Percentiles rank a stretch among this genome's conserved stretches.
Evolutionary conservation across 2,329 filamentous ascomycete species (phyloP).

Genomic region (Septoria petroselini): DNA sequence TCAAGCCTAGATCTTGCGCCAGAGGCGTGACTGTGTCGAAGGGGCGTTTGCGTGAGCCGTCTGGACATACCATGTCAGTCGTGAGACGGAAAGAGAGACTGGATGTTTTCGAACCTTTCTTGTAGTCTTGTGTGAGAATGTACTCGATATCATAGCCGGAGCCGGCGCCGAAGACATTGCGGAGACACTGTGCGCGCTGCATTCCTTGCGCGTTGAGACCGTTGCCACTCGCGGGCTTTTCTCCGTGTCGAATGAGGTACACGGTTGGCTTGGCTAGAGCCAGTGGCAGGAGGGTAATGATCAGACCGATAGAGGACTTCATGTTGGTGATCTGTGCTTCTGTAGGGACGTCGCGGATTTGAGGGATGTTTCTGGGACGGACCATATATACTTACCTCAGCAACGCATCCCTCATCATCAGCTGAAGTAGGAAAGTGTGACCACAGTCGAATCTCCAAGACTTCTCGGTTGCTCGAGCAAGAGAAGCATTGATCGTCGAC

Average conservation of each 20-base stretch:
- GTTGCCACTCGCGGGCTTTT: constrained; percentile 54
- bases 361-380: no score
- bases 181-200: constrained; percentile 59
- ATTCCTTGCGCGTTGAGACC: constrained; percentile 54
- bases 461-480: not conserved
- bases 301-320: constrained; percentile 22
- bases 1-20: constrained; percentile 54
- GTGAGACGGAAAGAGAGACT: not conserved
- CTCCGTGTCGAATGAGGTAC: constrained; percentile 63
- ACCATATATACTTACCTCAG: no score
- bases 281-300: constrained; percentile 20
- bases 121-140: constrained; percentile 57
- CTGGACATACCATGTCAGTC: constrained; percentile 32
- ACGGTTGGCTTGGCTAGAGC: constrained; percentile 47
- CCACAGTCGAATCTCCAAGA: not conserved
- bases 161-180: constrained; percentile 53
- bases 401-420: no score
- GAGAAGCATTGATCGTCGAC: constrained; percentile 19
- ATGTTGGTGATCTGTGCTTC: constrained; percentile 5
- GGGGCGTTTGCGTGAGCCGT: constrained; percentile 53
- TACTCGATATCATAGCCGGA: constrained; percentile 56
- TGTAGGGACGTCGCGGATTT: not conserved
- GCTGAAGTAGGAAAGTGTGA: constrained; percentile 7
- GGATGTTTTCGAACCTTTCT: constrained; percentile 40
- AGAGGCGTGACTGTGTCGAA: constrained; percentile 58